Evolutionary conservation across 257 asterid species (phyloP).

Genomic region (Galeopsis tetrahit): DNA sequence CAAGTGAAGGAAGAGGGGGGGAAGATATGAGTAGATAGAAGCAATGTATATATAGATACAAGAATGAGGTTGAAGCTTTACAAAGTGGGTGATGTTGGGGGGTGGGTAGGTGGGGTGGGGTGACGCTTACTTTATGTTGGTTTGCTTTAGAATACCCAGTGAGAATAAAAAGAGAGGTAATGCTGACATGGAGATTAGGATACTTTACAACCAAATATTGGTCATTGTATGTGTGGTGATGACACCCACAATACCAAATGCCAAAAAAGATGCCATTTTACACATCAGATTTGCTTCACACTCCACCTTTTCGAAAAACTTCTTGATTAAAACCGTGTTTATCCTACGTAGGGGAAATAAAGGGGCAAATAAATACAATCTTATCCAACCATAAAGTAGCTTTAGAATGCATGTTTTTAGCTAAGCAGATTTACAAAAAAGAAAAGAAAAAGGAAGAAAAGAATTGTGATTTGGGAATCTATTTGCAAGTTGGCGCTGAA

Average conservation of each 20-base stretch:
- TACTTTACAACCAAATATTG: conserved; percentile 47
- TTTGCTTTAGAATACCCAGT: conserved; percentile 49
- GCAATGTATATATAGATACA: conserved; percentile 43
- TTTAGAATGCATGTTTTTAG: conserved; percentile 34
- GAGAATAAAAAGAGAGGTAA: conserved; percentile 42
- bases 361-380: conserved; percentile 23
- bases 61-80: conserved; percentile 15
- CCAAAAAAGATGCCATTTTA: conserved; percentile 40
- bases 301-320: conserved; percentile 30
- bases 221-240: conserved; percentile 35
- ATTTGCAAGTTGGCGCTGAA: conserved; percentile 21
- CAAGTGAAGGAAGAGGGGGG: conserved; percentile 44
- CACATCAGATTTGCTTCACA: conserved; percentile 54
- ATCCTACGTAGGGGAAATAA: conserved; percentile 30
- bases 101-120: conserved; percentile 36
- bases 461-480: conserved; percentile 33
- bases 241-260: conserved; percentile 42
- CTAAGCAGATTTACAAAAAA: conserved; percentile 3
- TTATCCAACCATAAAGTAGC: conserved; percentile 50
- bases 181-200: conserved; percentile 26
- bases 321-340: conserved; percentile 37
- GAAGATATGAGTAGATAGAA: conserved; percentile 31
- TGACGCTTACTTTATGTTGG: conserved; percentile 36
- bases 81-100: conserved; percentile 40
- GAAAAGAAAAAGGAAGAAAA: background rate